Conservation (phyloP, 805 yeast species). For the Barnettozyma wickerhamii region DNA sequence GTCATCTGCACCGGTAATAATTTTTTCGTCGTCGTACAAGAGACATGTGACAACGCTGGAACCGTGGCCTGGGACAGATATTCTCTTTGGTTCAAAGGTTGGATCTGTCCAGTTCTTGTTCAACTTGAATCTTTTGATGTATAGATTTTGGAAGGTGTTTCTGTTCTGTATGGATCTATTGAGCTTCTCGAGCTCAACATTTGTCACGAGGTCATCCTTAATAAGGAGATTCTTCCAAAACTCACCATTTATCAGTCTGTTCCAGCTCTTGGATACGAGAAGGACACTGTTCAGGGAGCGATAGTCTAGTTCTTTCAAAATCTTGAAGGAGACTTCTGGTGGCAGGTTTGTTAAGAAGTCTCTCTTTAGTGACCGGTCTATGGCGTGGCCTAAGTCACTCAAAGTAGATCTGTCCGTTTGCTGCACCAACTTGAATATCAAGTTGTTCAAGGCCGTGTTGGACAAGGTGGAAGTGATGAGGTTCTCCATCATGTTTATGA, state of each 20-base stretch:
- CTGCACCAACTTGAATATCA: conserved; percentile 51
- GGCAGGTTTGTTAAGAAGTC: conserved; percentile 75
- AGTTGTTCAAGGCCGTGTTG: conserved; percentile 43
- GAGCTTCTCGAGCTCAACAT: conserved; percentile 38
- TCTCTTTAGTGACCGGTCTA: conserved; percentile 56
- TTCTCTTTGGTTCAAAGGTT: conserved; percentile 58
- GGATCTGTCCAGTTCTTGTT: conserved; percentile 78
- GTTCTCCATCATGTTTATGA: conserved; percentile 13
- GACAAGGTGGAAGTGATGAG: conserved; percentile 29
- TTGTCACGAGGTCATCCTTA: conserved; percentile 54
- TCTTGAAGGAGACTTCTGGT: conserved; percentile 61
- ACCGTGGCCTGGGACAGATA: conserved; percentile 66
- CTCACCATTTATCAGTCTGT: conserved; percentile 50
- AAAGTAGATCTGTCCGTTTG: conserved; percentile 56
- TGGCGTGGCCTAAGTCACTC: conserved; percentile 50
- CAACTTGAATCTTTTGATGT: conserved; percentile 22
- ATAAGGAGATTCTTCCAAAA: conserved; percentile 69
- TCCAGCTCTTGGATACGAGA: conserved; percentile 69
- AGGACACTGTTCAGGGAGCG: conserved; percentile 56
- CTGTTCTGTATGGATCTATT: conserved; percentile 2
- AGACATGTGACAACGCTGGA: conserved; percentile 88
- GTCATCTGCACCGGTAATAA: conserved; percentile 92
- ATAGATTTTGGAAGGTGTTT: conserved; percentile 12
- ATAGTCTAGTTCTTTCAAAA: conserved; percentile 62
- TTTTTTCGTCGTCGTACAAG: conserved; percentile 86